A percentile compares a stretch with the other conserved stretches of the same genome.
These are phyloP conservation scores for Verticillium albo-atrum DNA, from an alignment of 2,329 filamentous ascomycete species.

Conservation along the genomic window DNA sequence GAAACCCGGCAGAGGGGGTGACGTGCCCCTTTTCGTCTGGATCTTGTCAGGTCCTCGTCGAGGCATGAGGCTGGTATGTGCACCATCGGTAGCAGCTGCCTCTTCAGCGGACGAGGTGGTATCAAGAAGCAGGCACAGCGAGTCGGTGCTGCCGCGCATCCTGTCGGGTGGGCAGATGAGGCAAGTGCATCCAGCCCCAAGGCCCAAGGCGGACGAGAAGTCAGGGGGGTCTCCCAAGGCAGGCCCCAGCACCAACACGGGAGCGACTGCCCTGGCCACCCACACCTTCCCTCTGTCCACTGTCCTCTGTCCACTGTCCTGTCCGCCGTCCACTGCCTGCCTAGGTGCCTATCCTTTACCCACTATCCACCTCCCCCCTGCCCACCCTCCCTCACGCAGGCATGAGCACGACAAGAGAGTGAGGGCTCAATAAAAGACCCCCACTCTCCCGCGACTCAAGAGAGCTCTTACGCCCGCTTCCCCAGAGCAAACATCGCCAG, in stretches of 20 bases:
- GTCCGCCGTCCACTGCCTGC: too few species aligned
- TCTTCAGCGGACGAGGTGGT: background rate
- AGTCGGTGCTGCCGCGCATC: background rate
- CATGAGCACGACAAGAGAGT: too few species aligned
- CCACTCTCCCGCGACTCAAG: conserved; percentile 4
- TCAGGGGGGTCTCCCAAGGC: background rate
- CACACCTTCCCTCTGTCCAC: background rate
- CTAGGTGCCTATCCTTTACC: too few species aligned
- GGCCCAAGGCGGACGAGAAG: background rate
- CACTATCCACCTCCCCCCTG: too few species aligned
- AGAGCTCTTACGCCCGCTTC: conserved; percentile 1
- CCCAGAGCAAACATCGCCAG: conserved; percentile 1
- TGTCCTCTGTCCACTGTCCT: background rate
- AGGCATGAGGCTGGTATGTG: background rate
- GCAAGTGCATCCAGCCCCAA: background rate
- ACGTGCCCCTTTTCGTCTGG: background rate
- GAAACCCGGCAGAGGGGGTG: background rate
- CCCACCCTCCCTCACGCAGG: too few species aligned
- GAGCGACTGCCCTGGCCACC: background rate
- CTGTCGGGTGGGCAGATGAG: background rate
- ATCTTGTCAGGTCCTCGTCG: too few species aligned
- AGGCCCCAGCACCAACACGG: background rate
- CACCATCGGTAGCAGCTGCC: background rate
- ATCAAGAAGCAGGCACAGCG: background rate
- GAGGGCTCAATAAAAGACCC: conserved; percentile 1